Evolutionary conservation across 345 rosid species (phyloP), one percentile per base, ranked within the genome.

Genomic region (Abelmoschus esculentus): DNA sequence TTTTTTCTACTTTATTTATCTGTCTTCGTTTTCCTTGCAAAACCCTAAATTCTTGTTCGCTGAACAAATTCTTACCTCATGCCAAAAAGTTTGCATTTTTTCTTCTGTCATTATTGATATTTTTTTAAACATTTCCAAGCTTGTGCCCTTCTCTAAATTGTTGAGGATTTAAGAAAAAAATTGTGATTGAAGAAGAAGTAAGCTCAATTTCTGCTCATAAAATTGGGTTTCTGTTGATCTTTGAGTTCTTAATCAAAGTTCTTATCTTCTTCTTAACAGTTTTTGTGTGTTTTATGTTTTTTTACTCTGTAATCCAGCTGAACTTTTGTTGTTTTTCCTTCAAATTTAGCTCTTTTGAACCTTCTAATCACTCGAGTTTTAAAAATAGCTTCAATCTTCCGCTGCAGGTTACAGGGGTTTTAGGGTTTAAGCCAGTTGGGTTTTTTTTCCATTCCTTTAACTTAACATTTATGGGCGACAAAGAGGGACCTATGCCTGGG

Each of bases 11-110:
- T 40, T 40, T 47, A 61, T 75, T 86, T 81, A 79, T 80, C 85
- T 83, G 77, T 76, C 73, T 75, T 75, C 73, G 77, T 69, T 49
- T 49, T 83, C 77, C 77, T 62, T 60, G 79, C 77, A 80, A 91
- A 93, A 82, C 96, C 97, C 89, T 86, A 93, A 88, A 82, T 85
- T 83, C 82, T 61, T 72, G 80, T 78, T 83, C 47, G 68, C 81
- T 70, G 83, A 69, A 78, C 63, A 84, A 86, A 52, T 80, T 84
- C 84, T 71, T 61, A 49, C 69, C 73, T 74, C 77, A 29, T 46
- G 61, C 63, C 44, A 40, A 40, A 31, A 72, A 70, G 44, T 73
- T 77, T 70, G 70, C 63, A 57, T 73, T 77, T 66, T 40, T 40
- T 68, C 67, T 70, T 42, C 61, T 74, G 79, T 81, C 82, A 81